A percentile compares a stretch with the other conserved stretches of the same genome.
Conservation (phyloP, 148 eudicot genomes). For the Oxyria digyna region DNA sequence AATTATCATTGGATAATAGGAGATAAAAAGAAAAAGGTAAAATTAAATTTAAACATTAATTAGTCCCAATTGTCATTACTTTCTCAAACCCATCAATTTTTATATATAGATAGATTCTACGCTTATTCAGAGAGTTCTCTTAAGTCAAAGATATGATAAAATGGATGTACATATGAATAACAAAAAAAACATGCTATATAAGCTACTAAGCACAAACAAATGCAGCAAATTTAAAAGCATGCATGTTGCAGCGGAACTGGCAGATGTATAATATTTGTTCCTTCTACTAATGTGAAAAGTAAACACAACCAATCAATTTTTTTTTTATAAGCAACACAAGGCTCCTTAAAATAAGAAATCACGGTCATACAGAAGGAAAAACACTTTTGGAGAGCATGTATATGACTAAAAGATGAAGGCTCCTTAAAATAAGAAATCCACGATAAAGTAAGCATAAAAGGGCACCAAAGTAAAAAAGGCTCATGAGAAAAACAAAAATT, state of each 20-base stretch:
- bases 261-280: neutral
- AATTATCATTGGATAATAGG: no score
- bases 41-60: no score
- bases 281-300: neutral
- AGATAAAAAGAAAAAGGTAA: no score
- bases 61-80: no score
- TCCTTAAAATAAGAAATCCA: neutral
- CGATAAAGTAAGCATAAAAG: neutral
- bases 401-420: conserved; percentile 1
- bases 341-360: no score
- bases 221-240: neutral
- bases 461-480: neutral
- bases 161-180: neutral
- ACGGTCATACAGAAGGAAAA: no score
- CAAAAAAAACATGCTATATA: neutral
- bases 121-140: neutral
- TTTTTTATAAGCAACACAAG: no score
- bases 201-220: neutral
- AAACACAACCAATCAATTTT: neutral
- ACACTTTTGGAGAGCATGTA: neutral
- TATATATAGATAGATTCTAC: no score
- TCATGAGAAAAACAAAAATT: neutral
- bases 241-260: neutral
- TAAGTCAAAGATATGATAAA: neutral
- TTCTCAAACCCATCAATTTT: no score